phyloP scores from a whole-genome alignment of 306 rosid genomes.

The Cajanus cajan region DNA sequence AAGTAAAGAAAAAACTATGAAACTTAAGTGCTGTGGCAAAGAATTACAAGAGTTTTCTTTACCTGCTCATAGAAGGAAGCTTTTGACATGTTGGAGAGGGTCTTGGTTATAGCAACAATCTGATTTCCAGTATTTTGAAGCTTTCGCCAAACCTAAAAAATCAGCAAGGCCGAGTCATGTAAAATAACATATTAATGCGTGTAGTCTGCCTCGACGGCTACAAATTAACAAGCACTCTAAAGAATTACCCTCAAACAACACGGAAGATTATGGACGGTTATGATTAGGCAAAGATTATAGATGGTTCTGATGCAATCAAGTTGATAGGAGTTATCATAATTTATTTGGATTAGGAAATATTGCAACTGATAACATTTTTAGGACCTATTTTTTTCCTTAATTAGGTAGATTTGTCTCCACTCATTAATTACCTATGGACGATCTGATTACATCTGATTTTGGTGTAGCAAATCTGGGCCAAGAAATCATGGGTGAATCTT shows the following conservation, averaged over 20 bases:
- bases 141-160: conserved; percentile 76
- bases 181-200: conserved; percentile 22
- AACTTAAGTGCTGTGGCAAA: conserved; percentile 14
- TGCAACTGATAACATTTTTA: background rate
- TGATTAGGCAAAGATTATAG: background rate
- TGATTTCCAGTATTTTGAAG: conserved; percentile 59
- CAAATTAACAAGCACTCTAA: background rate
- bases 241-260: background rate
- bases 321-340: background rate
- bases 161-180: conserved; percentile 17
- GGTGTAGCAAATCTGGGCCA: background rate
- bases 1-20: background rate
- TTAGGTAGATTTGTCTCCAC: background rate
- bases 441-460: background rate
- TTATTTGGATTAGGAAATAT: background rate
- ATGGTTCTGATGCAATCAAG: conserved; percentile 3
- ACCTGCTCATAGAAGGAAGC: conserved; percentile 68
- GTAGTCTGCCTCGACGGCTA: background rate
- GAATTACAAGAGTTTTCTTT: conserved; percentile 29
- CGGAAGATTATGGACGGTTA: background rate
- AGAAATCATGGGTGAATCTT: background rate
- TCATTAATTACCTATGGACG: background rate
- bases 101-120: conserved; percentile 66
- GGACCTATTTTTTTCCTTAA: background rate
- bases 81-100: conserved; percentile 71